These are phyloP conservation scores for Triadica sebifera DNA, from an alignment of 345 rosid genomes.

Conservation along the genomic window DNA sequence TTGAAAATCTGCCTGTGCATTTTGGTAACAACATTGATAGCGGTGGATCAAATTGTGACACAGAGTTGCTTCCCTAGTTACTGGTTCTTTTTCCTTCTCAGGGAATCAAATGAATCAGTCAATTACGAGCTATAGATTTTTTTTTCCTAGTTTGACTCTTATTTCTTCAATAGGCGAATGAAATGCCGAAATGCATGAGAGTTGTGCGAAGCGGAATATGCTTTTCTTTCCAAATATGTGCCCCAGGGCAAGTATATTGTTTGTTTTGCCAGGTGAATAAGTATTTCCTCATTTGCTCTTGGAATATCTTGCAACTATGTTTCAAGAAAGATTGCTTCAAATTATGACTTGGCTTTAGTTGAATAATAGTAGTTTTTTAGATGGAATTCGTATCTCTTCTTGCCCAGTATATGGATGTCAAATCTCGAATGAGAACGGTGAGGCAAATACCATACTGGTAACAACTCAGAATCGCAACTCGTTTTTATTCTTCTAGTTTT, in stretches of 20 bases:
- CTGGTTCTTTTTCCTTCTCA: neutral
- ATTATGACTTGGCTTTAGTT: too few species aligned
- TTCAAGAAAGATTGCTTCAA: too few species aligned
- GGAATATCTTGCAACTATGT: too few species aligned
- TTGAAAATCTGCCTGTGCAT: neutral
- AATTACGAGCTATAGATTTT: neutral
- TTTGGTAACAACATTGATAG: conserved; percentile 1
- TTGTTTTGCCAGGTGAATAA: neutral
- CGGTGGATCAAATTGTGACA: neutral
- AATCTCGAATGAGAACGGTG: too few species aligned
- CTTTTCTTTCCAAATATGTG: neutral
- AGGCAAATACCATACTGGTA: too few species aligned
- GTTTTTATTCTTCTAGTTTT: too few species aligned
- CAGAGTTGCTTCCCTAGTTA: neutral
- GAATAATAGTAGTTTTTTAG: too few species aligned
- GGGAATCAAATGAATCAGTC: neutral
- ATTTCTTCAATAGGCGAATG: neutral
- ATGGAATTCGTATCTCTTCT: too few species aligned
- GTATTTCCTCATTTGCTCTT: neutral
- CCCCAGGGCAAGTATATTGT: neutral
- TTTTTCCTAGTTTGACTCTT: neutral
- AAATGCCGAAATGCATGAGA: neutral
- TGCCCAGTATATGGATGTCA: too few species aligned
- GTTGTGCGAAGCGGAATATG: neutral
- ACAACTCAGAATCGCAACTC: too few species aligned